These are phyloP conservation scores for Datisca glomerata DNA, from an alignment of 306 rosid genomes.

Conservation along the genomic window DNA sequence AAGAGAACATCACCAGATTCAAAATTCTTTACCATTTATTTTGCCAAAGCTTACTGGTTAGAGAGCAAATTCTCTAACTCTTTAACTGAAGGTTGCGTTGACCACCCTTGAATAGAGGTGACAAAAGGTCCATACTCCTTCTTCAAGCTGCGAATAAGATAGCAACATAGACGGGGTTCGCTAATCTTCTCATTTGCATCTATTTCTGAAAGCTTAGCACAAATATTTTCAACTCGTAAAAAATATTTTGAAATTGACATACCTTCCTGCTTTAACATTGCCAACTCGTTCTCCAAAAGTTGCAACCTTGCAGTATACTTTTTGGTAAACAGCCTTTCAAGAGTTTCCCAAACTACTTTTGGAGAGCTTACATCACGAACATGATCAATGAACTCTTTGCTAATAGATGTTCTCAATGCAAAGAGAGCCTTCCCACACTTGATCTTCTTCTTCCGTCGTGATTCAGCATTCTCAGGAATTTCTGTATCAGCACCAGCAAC, in stretches of 20 bases:
- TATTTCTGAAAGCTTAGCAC: constrained; percentile 1
- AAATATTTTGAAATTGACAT: constrained; percentile 8
- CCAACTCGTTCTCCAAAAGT: background rate
- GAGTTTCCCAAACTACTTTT: constrained; percentile 1
- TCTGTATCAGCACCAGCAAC: background rate
- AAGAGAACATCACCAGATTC: constrained; percentile 1
- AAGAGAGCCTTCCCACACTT: constrained; percentile 5
- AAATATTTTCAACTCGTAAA: background rate
- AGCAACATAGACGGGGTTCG: background rate
- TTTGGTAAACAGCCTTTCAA: background rate
- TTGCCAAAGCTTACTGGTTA: constrained; percentile 10
- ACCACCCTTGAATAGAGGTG: constrained; percentile 5
- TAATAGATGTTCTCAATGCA: constrained; percentile 3
- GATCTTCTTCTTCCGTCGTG: constrained; percentile 5
- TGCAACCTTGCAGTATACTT: background rate
- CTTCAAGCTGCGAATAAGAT: too few species aligned
- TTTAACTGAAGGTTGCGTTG: background rate
- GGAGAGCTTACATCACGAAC: background rate
- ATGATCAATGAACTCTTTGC: too few species aligned
- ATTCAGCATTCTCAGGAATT: constrained; percentile 1
- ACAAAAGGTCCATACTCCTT: constrained; percentile 5
- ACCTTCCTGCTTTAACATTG: background rate
- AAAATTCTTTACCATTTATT: constrained; percentile 1
- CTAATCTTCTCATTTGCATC: background rate
- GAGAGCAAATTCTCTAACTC: constrained; percentile 6